These are phyloP conservation scores for Falciphora oryzae DNA, from an alignment of 2,329 filamentous ascomycete genomes.

Conservation along the genomic window DNA sequence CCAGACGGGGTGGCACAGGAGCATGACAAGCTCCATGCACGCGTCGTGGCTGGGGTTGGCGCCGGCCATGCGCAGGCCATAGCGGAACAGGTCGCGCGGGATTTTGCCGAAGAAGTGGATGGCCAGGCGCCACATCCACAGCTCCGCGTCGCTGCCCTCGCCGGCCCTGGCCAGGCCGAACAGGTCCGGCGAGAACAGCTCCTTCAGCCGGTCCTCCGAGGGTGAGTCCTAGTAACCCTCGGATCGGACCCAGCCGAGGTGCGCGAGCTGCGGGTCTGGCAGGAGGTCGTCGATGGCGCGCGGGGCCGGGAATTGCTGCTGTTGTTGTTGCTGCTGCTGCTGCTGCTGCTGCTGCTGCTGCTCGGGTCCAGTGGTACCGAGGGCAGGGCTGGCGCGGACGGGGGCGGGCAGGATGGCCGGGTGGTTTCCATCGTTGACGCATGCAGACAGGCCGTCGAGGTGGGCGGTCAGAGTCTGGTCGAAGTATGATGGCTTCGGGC, in stretches of 20 bases:
- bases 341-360: background rate
- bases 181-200: background rate
- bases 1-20: slow-evolving; percentile 11
- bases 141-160: slow-evolving; percentile 3
- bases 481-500: background rate
- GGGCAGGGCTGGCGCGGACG: too few relatives aligned
- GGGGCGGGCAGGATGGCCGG: too few relatives aligned
- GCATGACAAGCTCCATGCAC: slow-evolving; percentile 5
- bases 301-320: background rate
- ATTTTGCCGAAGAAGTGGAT: slow-evolving; percentile 8
- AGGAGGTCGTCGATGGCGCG: background rate
- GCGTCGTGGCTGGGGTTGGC: slow-evolving; percentile 2
- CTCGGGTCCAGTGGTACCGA: background rate
- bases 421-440: too few relatives aligned
- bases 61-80: slow-evolving; percentile 6
- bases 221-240: background rate
- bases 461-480: background rate
- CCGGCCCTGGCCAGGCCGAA: background rate
- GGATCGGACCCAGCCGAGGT: slow-evolving; percentile 7
- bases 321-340: too few relatives aligned
- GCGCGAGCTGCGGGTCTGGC: slow-evolving; percentile 2
- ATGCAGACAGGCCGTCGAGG: background rate
- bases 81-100: slow-evolving; percentile 10
- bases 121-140: slow-evolving; percentile 10
- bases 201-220: background rate